Percentiles rank a stretch among this genome's conserved stretches.
phyloP scores from a whole-genome alignment of 495 filamentous ascomycete species.

The Hypoxylon lienhwacheense region DNA sequence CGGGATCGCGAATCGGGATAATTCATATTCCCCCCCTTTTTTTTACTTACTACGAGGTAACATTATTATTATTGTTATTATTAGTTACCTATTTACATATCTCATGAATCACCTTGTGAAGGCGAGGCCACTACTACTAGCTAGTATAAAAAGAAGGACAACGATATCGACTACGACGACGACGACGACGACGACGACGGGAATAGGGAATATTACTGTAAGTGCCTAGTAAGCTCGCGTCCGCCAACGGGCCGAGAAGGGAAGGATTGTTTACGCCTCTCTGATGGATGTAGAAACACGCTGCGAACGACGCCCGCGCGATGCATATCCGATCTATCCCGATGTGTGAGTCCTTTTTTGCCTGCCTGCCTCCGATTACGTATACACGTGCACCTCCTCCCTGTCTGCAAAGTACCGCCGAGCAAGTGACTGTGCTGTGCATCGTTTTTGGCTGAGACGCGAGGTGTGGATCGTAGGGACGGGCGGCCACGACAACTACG shows the following conservation, averaged over 20 bases:
- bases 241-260: too few relatives aligned
- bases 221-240: too few relatives aligned
- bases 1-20: slow-evolving; percentile 11
- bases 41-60: too few relatives aligned
- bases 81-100: background rate
- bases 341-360: slow-evolving; percentile 96
- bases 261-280: background rate
- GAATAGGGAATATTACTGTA: too few relatives aligned
- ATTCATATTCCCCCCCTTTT: too few relatives aligned
- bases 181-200: too few relatives aligned
- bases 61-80: background rate
- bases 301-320: slow-evolving; percentile 41
- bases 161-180: slow-evolving; percentile 36
- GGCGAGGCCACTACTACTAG: slow-evolving; percentile 21
- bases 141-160: slow-evolving; percentile 34
- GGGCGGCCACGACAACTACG: slow-evolving; percentile 91
- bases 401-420: too few relatives aligned
- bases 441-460: slow-evolving; percentile 40
- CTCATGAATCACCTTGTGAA: slow-evolving; percentile 35
- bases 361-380: too few relatives aligned
- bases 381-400: too few relatives aligned
- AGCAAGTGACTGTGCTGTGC: too few relatives aligned
- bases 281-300: slow-evolving; percentile 11
- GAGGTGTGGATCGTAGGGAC: slow-evolving; percentile 94
- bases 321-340: slow-evolving; percentile 99